phyloP scores from a whole-genome alignment of 371 early-diverging fungal genomes.

The Mucor lusitanicus region DNA sequence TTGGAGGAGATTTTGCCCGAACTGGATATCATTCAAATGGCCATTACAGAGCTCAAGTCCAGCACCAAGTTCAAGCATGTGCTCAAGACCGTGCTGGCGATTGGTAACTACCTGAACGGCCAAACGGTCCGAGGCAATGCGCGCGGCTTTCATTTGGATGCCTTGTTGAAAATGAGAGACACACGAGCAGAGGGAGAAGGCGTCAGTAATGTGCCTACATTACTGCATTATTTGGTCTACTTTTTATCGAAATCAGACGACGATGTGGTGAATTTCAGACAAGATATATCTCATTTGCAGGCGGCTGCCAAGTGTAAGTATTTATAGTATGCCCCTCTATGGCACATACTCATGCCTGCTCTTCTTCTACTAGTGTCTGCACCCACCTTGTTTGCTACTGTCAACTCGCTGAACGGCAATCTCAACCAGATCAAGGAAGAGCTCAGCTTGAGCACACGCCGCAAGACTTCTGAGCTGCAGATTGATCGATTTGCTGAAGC shows the following conservation, averaged over 20 bases:
- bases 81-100: constrained; percentile 68
- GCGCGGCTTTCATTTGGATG: constrained; percentile 75
- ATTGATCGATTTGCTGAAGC: constrained; percentile 67
- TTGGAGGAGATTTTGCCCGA: constrained; percentile 66
- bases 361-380: constrained; percentile 54
- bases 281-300: constrained; percentile 72
- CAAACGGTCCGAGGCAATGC: constrained; percentile 83
- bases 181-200: constrained; percentile 65
- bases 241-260: constrained; percentile 63
- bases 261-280: constrained; percentile 59
- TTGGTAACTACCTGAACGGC: constrained; percentile 85
- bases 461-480: constrained; percentile 40
- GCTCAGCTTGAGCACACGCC: constrained; percentile 31
- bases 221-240: constrained; percentile 77
- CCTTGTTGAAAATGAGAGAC: constrained; percentile 72
- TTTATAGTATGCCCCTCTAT: background rate
- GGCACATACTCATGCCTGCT: background rate
- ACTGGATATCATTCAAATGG: constrained; percentile 33
- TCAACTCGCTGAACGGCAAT: constrained; percentile 59
- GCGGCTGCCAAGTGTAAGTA: constrained; percentile 63
- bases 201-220: constrained; percentile 60
- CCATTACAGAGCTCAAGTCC: constrained; percentile 32
- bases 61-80: constrained; percentile 54
- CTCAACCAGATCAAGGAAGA: constrained; percentile 64
- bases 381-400: constrained; percentile 59